Evolutionary conservation across 805 yeast species (phyloP), one percentile per base, ranked within the genome.

Genomic region (Ogataea nakhonphanomensis): DNA sequence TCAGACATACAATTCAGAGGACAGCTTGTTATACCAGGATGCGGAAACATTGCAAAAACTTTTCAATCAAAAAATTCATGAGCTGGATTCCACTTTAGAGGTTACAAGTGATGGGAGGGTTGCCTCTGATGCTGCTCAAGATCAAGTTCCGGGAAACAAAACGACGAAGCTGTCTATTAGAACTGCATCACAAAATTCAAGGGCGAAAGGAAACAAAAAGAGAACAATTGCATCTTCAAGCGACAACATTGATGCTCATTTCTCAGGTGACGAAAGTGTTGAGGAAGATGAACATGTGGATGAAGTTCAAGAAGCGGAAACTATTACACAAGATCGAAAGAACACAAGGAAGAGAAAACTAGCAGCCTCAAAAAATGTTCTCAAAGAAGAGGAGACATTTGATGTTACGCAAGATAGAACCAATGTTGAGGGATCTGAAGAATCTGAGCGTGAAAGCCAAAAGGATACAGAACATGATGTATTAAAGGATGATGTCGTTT

Each of bases 1-100:
- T 2, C 78, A 79, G 55, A 59, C 72, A 1, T 91, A 80, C 62
- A 91, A 90, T 60, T 84, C 79, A 44, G 84, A 84, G 37, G 78
- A 75, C 1, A 78, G 93, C 38, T 70, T 78, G 38, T 80, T 90
- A 29, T 78, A 79, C 55, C 76, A 76, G 44, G 95, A 88, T 62
- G 82, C 97, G 0, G 63, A 59, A 27, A 72, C 74, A 31, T 69
- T 93, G 37, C 70, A 76, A 45, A 70, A 69, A 23, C 70, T 70
- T 44, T 79, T 83, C 48, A 65, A 68, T 27, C 65, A 56, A 30
- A 54, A 68, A 45, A 64, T 71, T 51, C 57, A 41, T 49, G 66
- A 51, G 49, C 65, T 50, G 51, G 59, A 51, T 48, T 30, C 48
- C 20, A 17, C 3, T 17, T 17, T 5, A 17, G 20, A 17, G 5